A percentile compares a stretch with the other conserved stretches of the same genome.
phyloP scores from a whole-genome alignment of 2,329 filamentous ascomycete species.

The Oidium heveae region DNA sequence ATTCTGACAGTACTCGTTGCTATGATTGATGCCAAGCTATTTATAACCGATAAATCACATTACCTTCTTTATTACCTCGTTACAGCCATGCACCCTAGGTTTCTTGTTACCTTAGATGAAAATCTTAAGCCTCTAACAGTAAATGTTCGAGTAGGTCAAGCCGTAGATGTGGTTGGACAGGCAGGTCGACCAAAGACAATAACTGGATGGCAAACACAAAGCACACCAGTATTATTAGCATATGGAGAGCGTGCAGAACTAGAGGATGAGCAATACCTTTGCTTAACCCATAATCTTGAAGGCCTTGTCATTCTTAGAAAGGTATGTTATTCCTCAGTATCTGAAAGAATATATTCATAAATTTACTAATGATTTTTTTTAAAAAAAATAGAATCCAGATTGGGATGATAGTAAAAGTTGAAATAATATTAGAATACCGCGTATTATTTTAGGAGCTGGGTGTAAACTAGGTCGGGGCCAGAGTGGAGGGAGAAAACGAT shows the following conservation, averaged over 20 bases:
- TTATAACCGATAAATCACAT: constrained; percentile 41
- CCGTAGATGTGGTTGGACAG: constrained; percentile 92
- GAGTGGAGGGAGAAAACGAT: too few relatives aligned
- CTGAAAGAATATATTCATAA: neutral
- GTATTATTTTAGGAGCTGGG: too few relatives aligned
- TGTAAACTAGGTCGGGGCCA: too few relatives aligned
- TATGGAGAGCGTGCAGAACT: constrained; percentile 89
- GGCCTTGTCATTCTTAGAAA: constrained; percentile 91
- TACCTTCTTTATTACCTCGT: constrained; percentile 96
- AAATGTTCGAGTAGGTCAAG: constrained; percentile 91
- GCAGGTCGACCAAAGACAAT: constrained; percentile 96
- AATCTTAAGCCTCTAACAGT: constrained; percentile 80
- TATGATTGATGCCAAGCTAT: constrained; percentile 87
- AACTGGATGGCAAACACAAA: constrained; percentile 98
- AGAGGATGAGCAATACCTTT: constrained; percentile 93
- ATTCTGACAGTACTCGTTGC: constrained; percentile 75
- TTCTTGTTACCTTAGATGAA: constrained; percentile 90
- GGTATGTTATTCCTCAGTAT: constrained; percentile 29
- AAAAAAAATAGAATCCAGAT: constrained; percentile 23
- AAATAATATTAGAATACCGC: neutral
- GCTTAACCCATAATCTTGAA: constrained; percentile 72
- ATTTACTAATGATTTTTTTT: constrained; percentile 1
- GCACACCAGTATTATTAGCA: constrained; percentile 85
- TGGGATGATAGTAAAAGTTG: constrained; percentile 24
- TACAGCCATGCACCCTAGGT: constrained; percentile 87